Evolutionary conservation across 176 grass and related monocot species (phyloP).

Genomic region (Zizania latifolia): DNA sequence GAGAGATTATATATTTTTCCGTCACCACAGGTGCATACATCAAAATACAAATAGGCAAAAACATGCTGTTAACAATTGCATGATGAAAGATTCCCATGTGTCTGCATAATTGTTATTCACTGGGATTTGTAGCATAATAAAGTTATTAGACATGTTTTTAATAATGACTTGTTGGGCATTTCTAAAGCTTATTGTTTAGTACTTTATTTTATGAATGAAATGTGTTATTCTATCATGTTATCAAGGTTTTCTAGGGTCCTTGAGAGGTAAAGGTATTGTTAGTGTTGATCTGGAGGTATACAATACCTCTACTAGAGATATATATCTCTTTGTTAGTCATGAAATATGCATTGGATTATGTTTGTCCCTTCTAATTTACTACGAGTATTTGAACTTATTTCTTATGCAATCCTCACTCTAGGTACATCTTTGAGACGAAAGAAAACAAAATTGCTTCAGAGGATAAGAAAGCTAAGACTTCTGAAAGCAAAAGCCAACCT

Average conservation of each 20-base stretch:
- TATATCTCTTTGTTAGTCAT: not conserved
- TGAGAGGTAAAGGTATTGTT: too few relatives aligned
- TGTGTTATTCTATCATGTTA: not conserved
- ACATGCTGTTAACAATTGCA: not conserved
- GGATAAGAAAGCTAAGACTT: slow-evolving; percentile 55
- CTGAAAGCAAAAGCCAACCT: slow-evolving; percentile 47
- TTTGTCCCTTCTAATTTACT: not conserved
- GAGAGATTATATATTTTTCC: slow-evolving; percentile 93
- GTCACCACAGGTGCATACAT: slow-evolving; percentile 79
- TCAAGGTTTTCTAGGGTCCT: too few relatives aligned
- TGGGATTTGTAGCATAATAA: not conserved
- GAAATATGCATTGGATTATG: not conserved
- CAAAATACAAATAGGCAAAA: not conserved
- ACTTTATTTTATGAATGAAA: not conserved
- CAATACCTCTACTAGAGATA: too few relatives aligned
- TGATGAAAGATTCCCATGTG: not conserved
- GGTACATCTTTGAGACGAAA: slow-evolving; percentile 88
- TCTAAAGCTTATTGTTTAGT: not conserved
- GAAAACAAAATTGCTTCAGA: slow-evolving; percentile 63
- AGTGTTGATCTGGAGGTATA: too few relatives aligned
- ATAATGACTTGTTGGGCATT: not conserved
- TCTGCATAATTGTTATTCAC: too few relatives aligned
- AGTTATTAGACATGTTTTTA: not conserved
- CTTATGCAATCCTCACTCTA: slow-evolving; percentile 12
- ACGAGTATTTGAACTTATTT: not conserved